Conservation (phyloP, 768 basidiomycete species). For the Amanita molliuscula region DNA sequence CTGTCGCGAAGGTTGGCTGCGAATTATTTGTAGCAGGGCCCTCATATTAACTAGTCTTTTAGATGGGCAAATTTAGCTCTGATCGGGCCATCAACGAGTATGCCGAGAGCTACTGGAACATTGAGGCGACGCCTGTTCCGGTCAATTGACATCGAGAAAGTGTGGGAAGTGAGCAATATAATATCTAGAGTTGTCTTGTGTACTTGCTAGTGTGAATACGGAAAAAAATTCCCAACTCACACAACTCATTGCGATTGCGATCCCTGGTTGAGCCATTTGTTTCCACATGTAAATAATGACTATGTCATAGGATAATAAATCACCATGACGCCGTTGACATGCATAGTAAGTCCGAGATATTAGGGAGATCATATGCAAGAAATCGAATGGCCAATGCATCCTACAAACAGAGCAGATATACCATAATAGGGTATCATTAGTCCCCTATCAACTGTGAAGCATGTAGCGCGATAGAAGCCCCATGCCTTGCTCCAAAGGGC, state of each 20-base stretch:
- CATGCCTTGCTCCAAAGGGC: background rate
- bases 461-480: background rate
- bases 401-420: slow-evolving; percentile 3
- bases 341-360: slow-evolving; percentile 3
- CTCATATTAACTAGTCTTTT: background rate
- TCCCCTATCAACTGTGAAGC: background rate
- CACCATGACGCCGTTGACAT: background rate
- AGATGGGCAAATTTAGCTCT: slow-evolving; percentile 97
- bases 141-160: background rate
- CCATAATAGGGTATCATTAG: slow-evolving; percentile 3
- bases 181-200: too few relatives aligned
- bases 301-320: background rate
- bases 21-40: background rate
- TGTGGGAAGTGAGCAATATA: too few relatives aligned
- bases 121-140: slow-evolving; percentile 35
- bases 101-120: slow-evolving; percentile 81
- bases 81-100: slow-evolving; percentile 91
- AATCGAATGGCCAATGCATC: background rate
- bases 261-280: background rate
- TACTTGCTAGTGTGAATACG: too few relatives aligned
- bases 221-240: background rate
- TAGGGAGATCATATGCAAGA: slow-evolving; percentile 1
- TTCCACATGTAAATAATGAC: background rate
- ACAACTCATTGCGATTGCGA: background rate
- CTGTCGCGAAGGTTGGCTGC: slow-evolving; percentile 55